These are phyloP conservation scores for Strigomonas oncopelti DNA, from an alignment of 208 protist genomes.

Conservation along the genomic window DNA sequence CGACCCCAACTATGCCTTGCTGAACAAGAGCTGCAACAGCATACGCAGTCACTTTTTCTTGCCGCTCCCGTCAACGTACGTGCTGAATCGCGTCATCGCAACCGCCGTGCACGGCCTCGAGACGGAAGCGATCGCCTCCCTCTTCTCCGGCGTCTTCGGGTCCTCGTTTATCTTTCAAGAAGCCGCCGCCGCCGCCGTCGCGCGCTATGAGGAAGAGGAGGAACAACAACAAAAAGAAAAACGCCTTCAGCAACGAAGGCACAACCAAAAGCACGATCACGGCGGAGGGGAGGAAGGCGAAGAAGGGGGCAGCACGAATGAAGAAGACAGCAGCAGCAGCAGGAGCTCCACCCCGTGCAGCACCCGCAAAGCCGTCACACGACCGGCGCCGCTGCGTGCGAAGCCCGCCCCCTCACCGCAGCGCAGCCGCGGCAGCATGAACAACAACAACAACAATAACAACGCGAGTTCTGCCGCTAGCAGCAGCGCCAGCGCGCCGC, in stretches of 20 bases:
- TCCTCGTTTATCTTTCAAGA: background rate
- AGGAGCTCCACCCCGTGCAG: background rate
- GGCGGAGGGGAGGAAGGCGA: background rate
- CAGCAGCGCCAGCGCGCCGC: background rate
- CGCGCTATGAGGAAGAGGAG: background rate
- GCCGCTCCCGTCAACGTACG: slow-evolving; percentile 29
- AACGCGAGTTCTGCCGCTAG: background rate
- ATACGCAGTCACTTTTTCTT: slow-evolving; percentile 18
- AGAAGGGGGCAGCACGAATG: background rate
- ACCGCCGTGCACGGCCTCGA: slow-evolving; percentile 32
- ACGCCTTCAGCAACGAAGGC: background rate
- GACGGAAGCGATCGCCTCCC: slow-evolving; percentile 17
- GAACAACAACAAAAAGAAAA: background rate
- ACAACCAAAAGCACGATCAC: background rate
- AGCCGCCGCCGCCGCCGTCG: background rate
- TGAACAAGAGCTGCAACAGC: background rate
- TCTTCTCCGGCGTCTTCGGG: slow-evolving; percentile 16
- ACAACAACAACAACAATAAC: background rate
- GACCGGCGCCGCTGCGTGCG: background rate
- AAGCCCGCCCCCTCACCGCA: no score
- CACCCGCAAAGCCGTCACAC: background rate
- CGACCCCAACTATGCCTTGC: background rate
- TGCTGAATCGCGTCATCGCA: slow-evolving; percentile 69
- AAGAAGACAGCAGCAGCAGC: background rate
- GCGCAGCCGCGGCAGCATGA: background rate